Evolutionary conservation across 2,329 filamentous ascomycete genomes (phyloP).

Genomic region (Thelonectria olida): DNA sequence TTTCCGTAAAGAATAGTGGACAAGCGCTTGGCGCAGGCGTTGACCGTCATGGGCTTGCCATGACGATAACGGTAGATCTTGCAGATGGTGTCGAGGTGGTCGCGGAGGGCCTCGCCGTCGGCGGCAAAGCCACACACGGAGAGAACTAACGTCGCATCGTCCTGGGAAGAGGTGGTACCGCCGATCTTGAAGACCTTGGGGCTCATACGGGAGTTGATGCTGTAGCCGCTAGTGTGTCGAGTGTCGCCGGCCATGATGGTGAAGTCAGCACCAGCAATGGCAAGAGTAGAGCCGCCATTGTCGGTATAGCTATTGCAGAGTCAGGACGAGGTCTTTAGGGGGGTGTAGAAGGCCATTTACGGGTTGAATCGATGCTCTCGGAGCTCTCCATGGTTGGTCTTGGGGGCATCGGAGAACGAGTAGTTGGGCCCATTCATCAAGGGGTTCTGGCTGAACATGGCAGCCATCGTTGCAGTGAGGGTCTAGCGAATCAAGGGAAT

Average conservation of each 20-base stretch:
- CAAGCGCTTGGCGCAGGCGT: slow-evolving; percentile 92
- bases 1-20: slow-evolving; percentile 97
- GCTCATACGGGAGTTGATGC: slow-evolving; percentile 95
- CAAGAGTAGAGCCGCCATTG: slow-evolving; percentile 95
- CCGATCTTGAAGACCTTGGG: slow-evolving; percentile 99
- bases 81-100: slow-evolving; percentile 91
- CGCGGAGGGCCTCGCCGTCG: slow-evolving; percentile 92
- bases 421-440: slow-evolving; percentile 76
- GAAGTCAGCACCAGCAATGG: slow-evolving; percentile 93
- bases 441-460: slow-evolving; percentile 77
- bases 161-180: slow-evolving; percentile 85
- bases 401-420: slow-evolving; percentile 71
- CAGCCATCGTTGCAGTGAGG: slow-evolving; percentile 59
- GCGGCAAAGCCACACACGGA: slow-evolving; percentile 96
- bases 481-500: not conserved
- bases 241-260: slow-evolving; percentile 97
- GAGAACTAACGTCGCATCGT: slow-evolving; percentile 86
- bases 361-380: slow-evolving; percentile 90
- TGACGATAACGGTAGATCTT: slow-evolving; percentile 99
- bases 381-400: slow-evolving; percentile 61
- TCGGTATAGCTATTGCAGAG: slow-evolving; percentile 80
- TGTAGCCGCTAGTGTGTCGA: slow-evolving; percentile 94
- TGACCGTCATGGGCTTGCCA: slow-evolving; percentile 93
- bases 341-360: slow-evolving; percentile 61
- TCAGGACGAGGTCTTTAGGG: slow-evolving; percentile 9